Evolutionary conservation across 2,329 filamentous ascomycete species (phyloP).

Genomic region (Botrytis fragariae): DNA sequence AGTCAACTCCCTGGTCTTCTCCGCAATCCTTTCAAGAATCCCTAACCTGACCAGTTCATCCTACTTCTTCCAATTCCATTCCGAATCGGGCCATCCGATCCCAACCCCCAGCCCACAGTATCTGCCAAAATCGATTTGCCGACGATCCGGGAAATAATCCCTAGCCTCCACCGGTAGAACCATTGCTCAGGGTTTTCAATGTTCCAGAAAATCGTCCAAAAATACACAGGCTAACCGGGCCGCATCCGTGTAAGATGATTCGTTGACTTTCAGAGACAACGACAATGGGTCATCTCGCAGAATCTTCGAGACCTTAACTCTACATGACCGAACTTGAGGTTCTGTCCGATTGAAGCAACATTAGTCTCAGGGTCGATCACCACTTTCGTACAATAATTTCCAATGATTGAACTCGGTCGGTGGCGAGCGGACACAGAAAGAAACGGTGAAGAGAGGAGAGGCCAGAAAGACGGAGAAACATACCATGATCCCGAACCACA

Average conservation of each 20-base stretch:
- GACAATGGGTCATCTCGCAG: slow-evolving; percentile 13
- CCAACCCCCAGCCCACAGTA: slow-evolving; percentile 6
- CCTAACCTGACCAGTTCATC: background rate
- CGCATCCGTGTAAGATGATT: slow-evolving; percentile 31
- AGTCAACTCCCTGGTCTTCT: background rate
- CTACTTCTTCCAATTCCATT: background rate
- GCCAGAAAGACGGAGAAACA: slow-evolving; percentile 17
- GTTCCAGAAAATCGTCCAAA: slow-evolving; percentile 36
- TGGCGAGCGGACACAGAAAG: background rate
- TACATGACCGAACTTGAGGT: slow-evolving; percentile 29
- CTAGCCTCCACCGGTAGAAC: slow-evolving; percentile 1
- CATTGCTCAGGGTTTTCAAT: slow-evolving; percentile 23
- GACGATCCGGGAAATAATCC: slow-evolving; percentile 6
- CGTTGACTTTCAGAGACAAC: slow-evolving; percentile 17
- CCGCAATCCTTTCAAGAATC: background rate
- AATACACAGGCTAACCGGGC: slow-evolving; percentile 36
- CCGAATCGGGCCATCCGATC: slow-evolving; percentile 4
- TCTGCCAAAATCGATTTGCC: slow-evolving; percentile 6
- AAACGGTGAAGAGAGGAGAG: background rate
- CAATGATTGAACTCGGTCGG: background rate
- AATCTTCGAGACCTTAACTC: slow-evolving; percentile 22
- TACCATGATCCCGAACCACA: slow-evolving; percentile 34
- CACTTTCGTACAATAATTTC: background rate
- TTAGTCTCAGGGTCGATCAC: slow-evolving; percentile 23
- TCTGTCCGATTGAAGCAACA: slow-evolving; percentile 22